phyloP scores from a whole-genome alignment of 805 yeast genomes.

The Starmerella lactis-condensi region DNA sequence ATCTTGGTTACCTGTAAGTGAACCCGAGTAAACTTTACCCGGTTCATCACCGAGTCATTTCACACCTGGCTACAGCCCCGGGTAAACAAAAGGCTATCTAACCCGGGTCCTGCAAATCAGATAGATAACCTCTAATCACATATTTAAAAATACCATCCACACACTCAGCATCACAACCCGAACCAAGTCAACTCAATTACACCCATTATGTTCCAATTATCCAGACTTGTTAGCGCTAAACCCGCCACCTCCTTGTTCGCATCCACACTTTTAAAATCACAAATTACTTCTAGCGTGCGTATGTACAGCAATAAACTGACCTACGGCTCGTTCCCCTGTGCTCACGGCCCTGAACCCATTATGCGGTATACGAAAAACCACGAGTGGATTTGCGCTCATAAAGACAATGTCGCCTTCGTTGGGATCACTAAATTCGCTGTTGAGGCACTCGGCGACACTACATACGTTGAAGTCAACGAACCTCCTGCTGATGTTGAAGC shows the following conservation, averaged over 20 bases:
- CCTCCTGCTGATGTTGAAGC: conserved; percentile 39
- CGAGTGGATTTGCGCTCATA: conserved; percentile 82
- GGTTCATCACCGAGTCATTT: background rate
- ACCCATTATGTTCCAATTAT: too few species aligned
- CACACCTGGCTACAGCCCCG: background rate
- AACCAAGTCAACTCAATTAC: too few species aligned
- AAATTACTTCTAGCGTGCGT: conserved; percentile 5
- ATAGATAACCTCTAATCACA: too few species aligned
- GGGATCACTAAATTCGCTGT: conserved; percentile 93
- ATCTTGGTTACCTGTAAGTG: background rate
- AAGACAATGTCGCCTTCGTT: conserved; percentile 59
- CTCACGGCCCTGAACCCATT: conserved; percentile 18
- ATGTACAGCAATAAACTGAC: conserved; percentile 19
- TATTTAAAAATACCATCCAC: too few species aligned
- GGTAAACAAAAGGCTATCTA: too few species aligned
- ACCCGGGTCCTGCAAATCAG: too few species aligned
- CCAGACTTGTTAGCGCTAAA: too few species aligned
- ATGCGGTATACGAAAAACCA: conserved; percentile 62
- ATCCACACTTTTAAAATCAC: background rate
- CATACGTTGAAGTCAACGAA: conserved; percentile 79
- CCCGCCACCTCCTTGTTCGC: too few species aligned
- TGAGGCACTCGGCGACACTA: conserved; percentile 92
- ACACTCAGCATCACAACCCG: too few species aligned
- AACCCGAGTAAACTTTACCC: background rate
- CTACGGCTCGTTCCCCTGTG: conserved; percentile 17